Percentiles rank a stretch among this genome's conserved stretches.
Evolutionary conservation across 179 eudicot genomes (phyloP).

Genomic region (Beta macrorhiza): DNA sequence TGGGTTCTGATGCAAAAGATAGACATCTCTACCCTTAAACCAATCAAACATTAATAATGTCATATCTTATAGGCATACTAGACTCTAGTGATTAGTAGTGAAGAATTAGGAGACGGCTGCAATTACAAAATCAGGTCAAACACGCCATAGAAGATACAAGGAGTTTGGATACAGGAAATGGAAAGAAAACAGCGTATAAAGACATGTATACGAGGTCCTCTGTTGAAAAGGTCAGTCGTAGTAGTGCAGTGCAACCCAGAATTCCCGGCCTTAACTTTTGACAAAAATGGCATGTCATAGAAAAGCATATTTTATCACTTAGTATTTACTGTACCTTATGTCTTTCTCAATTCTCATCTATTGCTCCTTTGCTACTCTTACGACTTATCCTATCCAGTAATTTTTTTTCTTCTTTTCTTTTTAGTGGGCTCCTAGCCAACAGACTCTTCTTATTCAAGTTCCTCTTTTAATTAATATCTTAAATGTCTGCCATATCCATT

Average conservation of each 20-base stretch:
- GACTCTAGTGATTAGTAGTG: neutral
- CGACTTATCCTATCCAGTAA: neutral
- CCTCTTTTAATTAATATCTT: neutral
- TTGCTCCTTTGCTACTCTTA: neutral
- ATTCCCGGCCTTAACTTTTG: slow-evolving; percentile 32
- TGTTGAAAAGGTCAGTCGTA: slow-evolving; percentile 11
- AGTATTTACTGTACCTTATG: neutral
- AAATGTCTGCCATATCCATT: neutral
- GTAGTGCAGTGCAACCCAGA: slow-evolving; percentile 13
- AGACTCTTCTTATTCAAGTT: neutral
- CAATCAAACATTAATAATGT: too few species aligned
- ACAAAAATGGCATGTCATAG: slow-evolving; percentile 10
- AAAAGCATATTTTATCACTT: slow-evolving; percentile 1
- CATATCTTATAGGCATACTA: neutral
- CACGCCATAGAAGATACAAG: slow-evolving; percentile 18
- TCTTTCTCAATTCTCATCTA: neutral
- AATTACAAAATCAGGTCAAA: slow-evolving; percentile 26
- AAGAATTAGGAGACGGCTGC: slow-evolving; percentile 16
- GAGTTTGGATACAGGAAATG: neutral
- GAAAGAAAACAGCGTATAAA: slow-evolving; percentile 18
- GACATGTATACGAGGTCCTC: slow-evolving; percentile 21
- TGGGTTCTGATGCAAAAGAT: too few species aligned
- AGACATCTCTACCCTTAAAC: too few species aligned
- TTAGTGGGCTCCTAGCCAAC: neutral
- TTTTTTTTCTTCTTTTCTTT: neutral